These are phyloP conservation scores for Suillus occidentalis DNA, from an alignment of 768 basidiomycete genomes.

Conservation along the genomic window DNA sequence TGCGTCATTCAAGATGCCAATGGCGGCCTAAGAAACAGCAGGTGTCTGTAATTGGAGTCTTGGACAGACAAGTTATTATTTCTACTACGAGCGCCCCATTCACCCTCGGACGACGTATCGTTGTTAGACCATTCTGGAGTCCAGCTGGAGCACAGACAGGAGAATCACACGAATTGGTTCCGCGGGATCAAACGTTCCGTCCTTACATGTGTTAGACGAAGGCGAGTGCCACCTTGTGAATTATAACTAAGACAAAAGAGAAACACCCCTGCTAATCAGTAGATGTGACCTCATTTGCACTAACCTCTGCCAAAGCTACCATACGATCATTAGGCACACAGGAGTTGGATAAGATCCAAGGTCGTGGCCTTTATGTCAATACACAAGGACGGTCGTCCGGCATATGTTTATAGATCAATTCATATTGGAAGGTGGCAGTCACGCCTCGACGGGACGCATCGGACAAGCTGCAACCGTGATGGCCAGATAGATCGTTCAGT, in stretches of 20 bases:
- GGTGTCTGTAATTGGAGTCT: too few relatives aligned
- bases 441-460: background rate
- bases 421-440: background rate
- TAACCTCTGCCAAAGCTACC: background rate
- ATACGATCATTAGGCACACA: background rate
- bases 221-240: background rate
- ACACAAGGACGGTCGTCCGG: background rate
- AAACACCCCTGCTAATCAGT: background rate
- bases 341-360: background rate
- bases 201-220: background rate
- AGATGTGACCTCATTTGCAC: background rate
- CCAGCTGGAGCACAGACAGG: too few relatives aligned
- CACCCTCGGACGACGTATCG: too few relatives aligned
- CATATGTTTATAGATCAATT: background rate
- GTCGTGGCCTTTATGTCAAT: background rate
- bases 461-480: background rate
- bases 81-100: background rate
- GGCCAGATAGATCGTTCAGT: background rate
- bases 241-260: background rate
- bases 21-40: background rate
- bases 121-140: too few relatives aligned
- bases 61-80: background rate
- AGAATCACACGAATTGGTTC: too few relatives aligned
- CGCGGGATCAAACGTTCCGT: too few relatives aligned
- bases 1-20: background rate